Percentiles rank a stretch among this genome's conserved stretches.
phyloP scores from a whole-genome alignment of 805 yeast genomes.

The Kuraishia hungarica region DNA sequence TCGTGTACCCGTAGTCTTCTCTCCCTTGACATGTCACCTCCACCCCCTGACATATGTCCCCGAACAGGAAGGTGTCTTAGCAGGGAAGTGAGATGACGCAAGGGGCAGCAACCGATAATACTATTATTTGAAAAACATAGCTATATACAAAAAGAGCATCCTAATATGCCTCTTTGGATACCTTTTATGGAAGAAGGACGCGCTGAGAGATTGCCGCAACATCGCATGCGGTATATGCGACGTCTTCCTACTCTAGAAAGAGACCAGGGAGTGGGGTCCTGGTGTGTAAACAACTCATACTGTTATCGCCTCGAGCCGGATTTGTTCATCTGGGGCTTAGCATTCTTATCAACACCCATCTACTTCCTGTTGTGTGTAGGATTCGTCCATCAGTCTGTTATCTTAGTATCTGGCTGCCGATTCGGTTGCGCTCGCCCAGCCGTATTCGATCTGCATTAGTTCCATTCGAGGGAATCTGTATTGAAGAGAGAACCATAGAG shows the following conservation, averaged over 20 bases:
- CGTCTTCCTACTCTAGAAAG: neutral
- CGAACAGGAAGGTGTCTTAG: neutral
- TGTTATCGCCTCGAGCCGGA: neutral
- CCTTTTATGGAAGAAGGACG: neutral
- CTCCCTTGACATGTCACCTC: too few relatives aligned
- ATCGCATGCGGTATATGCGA: neutral
- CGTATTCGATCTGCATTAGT: neutral
- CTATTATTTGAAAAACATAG: neutral
- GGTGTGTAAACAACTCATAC: neutral
- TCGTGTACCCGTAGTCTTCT: too few relatives aligned
- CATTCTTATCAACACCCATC: neutral
- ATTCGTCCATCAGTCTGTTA: neutral
- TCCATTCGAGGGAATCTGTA: neutral
- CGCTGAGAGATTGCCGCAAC: neutral
- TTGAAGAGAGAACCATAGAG: neutral
- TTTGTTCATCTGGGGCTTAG: neutral
- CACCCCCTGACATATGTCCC: neutral
- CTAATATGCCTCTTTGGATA: neutral
- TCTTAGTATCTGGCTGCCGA: neutral
- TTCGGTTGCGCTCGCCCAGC: neutral
- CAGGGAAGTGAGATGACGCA: neutral
- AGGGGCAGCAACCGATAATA: neutral
- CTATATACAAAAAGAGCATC: neutral
- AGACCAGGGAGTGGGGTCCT: neutral
- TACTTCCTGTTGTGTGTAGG: neutral